Percentiles rank a stretch among this genome's conserved stretches.
Conservation (phyloP, 208 protist species). For the Phytomonas francai region DNA sequence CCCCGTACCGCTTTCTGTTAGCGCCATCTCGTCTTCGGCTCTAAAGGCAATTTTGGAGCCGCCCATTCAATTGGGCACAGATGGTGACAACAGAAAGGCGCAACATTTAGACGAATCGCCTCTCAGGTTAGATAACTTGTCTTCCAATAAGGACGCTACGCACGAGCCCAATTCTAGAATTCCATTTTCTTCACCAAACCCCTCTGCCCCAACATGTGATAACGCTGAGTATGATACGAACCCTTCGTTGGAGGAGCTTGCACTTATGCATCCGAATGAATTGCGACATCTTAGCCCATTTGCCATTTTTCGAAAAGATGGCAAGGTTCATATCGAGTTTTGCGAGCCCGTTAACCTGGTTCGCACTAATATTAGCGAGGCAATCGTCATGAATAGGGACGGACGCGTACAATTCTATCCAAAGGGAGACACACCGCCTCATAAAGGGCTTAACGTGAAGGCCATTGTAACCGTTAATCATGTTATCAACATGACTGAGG, state of each 20-base stretch:
- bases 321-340: constrained; percentile 54
- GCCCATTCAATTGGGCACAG: constrained; percentile 27
- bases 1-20: constrained; percentile 35
- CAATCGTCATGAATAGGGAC: constrained; percentile 35
- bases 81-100: background rate
- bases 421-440: constrained; percentile 15
- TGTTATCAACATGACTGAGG: constrained; percentile 18
- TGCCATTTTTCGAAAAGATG: constrained; percentile 46
- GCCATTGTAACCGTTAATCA: constrained; percentile 63
- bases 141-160: constrained; percentile 6
- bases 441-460: constrained; percentile 43
- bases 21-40: constrained; percentile 41
- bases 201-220: constrained; percentile 43
- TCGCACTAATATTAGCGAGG: constrained; percentile 49
- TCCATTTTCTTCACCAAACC: constrained; percentile 6
- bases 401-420: constrained; percentile 70
- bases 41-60: constrained; percentile 53
- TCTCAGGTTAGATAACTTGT: background rate
- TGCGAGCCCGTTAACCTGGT: constrained; percentile 79
- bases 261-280: constrained; percentile 27
- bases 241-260: constrained; percentile 49
- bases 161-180: background rate
- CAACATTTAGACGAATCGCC: background rate
- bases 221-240: constrained; percentile 44
- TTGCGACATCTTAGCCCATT: constrained; percentile 53